These are phyloP conservation scores for Psilocybe subaeruginosa DNA, from an alignment of 768 basidiomycete genomes.

Conservation along the genomic window DNA sequence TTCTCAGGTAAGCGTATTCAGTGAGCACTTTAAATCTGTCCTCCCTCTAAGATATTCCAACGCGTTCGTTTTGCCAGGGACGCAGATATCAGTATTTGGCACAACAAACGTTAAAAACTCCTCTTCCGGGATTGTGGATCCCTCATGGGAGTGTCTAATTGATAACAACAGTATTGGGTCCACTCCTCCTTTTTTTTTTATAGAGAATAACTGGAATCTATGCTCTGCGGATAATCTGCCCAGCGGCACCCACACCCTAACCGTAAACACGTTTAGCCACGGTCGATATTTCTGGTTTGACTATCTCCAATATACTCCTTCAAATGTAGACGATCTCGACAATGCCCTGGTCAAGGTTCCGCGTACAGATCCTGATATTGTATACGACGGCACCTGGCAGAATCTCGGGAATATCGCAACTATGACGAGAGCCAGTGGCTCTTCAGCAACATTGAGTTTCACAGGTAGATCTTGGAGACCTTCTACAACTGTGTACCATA, in stretches of 20 bases:
- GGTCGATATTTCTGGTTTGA: conserved; percentile 33
- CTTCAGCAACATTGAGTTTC: conserved; percentile 20
- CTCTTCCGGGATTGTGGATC: conserved; percentile 22
- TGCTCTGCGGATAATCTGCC: conserved; percentile 25
- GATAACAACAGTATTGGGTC: conserved; percentile 26
- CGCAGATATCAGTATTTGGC: conserved; percentile 26
- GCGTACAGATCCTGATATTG: conserved; percentile 18
- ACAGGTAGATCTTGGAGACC: conserved; percentile 14
- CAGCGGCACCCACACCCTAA: conserved; percentile 28
- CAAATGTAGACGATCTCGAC: conserved; percentile 11
- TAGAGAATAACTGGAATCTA: conserved; percentile 36
- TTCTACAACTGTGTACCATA: neutral
- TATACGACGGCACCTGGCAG: conserved; percentile 23
- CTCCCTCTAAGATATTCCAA: neutral
- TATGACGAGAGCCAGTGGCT: conserved; percentile 15
- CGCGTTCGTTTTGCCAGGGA: conserved; percentile 21
- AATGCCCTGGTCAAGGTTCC: conserved; percentile 18
- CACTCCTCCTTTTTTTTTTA: conserved; percentile 19
- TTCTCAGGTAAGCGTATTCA: conserved; percentile 21
- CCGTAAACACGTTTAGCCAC: conserved; percentile 26
- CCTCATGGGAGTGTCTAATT: conserved; percentile 35
- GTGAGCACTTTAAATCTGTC: neutral
- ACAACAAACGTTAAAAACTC: conserved; percentile 18
- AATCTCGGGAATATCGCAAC: conserved; percentile 15
- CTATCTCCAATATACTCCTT: conserved; percentile 30